Conservation (phyloP, 2,329 filamentous ascomycete species). For the Colletotrichum liriopes region DNA sequence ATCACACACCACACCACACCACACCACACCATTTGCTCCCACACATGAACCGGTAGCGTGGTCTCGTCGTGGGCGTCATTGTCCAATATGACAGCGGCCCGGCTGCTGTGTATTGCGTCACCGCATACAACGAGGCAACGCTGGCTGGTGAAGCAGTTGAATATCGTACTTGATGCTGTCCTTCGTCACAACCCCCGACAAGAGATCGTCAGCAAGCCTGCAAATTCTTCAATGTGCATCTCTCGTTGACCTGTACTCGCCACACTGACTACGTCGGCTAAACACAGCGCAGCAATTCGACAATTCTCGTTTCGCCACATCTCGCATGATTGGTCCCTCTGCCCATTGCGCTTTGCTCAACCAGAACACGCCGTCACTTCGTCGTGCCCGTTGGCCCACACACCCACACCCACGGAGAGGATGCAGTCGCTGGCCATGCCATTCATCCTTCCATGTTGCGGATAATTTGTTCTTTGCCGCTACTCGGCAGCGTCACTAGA, state of each 20-base stretch:
- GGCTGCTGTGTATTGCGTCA: conserved; percentile 24
- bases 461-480: conserved; percentile 31
- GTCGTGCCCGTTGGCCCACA: conserved; percentile 20
- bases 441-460: conserved; percentile 33
- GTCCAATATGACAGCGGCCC: conserved; percentile 7
- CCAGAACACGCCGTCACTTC: conserved; percentile 19
- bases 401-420: conserved; percentile 23
- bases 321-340: conserved; percentile 17
- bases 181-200: conserved; percentile 1
- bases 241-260: conserved; percentile 28
- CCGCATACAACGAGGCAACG: conserved; percentile 3
- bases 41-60: conserved; percentile 21
- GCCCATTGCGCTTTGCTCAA: conserved; percentile 13
- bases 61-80: conserved; percentile 29
- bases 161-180: conserved; percentile 15
- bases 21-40: conserved; percentile 1
- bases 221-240: conserved; percentile 14
- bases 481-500: conserved; percentile 19
- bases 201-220: conserved; percentile 8
- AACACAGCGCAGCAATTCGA: not conserved
- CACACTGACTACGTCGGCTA: conserved; percentile 23
- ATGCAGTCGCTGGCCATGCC: conserved; percentile 12
- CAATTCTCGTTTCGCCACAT: conserved; percentile 25
- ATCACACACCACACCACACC: not conserved
- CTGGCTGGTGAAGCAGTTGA: not conserved